Conservation (phyloP, 352 stramenopile genomes). For the Globisporangium apiculatum region DNA sequence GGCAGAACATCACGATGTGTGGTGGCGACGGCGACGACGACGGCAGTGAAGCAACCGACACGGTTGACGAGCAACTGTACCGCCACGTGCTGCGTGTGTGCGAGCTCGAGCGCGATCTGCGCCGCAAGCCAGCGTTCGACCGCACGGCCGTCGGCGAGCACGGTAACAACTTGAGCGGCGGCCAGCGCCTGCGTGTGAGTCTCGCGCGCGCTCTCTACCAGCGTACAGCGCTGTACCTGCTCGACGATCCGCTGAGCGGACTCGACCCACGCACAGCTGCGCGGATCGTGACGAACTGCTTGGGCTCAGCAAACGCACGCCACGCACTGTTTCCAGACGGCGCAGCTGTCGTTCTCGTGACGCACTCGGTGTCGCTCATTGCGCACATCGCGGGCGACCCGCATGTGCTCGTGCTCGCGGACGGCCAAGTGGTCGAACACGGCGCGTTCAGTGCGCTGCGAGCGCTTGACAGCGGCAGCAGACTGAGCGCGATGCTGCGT, state of each 20-base stretch:
- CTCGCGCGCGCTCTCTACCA: slow-evolving; percentile 82
- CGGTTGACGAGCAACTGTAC: slow-evolving; percentile 36
- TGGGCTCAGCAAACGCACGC: slow-evolving; percentile 20
- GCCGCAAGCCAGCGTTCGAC: slow-evolving; percentile 30
- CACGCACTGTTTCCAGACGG: slow-evolving; percentile 32
- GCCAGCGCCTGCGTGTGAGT: slow-evolving; percentile 76
- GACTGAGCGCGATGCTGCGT: slow-evolving; percentile 20
- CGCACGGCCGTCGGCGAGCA: slow-evolving; percentile 52
- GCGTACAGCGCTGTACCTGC: slow-evolving; percentile 55
- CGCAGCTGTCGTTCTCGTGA: slow-evolving; percentile 67
- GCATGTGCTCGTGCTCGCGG: slow-evolving; percentile 51
- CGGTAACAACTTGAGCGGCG: slow-evolving; percentile 82
- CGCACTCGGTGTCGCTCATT: slow-evolving; percentile 65
- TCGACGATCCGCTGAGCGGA: slow-evolving; percentile 86
- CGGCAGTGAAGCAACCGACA: slow-evolving; percentile 10
- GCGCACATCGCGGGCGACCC: slow-evolving; percentile 31
- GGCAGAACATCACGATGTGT: slow-evolving; percentile 55
- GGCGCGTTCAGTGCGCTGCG: slow-evolving; percentile 23
- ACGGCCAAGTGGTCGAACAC: slow-evolving; percentile 43
- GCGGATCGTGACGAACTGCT: slow-evolving; percentile 42
- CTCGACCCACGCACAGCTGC: slow-evolving; percentile 61
- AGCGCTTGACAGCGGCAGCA: slow-evolving; percentile 13
- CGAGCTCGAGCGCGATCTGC: slow-evolving; percentile 67
- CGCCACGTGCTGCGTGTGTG: slow-evolving; percentile 50
- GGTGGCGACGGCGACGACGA: background rate